Evolutionary conservation across 2,329 filamentous ascomycete species (phyloP), one percentile per base, ranked within the genome.

Genomic region (Trichophyton equinum): DNA sequence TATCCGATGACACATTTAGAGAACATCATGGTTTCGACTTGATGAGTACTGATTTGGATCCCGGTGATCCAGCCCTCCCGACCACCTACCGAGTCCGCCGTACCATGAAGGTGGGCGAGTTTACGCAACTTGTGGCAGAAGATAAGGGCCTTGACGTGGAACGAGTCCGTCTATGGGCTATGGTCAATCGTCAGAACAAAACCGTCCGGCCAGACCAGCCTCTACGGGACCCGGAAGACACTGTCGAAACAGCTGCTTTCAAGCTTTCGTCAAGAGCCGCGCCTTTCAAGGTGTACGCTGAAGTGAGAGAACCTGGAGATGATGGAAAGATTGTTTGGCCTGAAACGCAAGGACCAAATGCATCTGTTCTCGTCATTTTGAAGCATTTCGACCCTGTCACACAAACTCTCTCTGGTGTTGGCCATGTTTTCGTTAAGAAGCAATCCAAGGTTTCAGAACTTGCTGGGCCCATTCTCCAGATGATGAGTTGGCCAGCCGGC

Each of bases 101-200:
- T 63, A 79, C 85, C n/a, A 87, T 86, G 66, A 88, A 85, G 0
- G 81, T 97, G 65, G 78, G 84, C 55, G 87, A 96, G 6, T 85
- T 97, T 64, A 82, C 86, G 4, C 77, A 79, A 27, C 80, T 81
- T 22, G 81, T 97, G 62, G 91, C 88, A 0, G 75, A 83, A 44
- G 87, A 95, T 61, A 79, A 87, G 57, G 80, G 78, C 0, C 74
- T 87, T 57, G 85, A 91, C 51, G 79, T 86, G 0, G 84, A 84
- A 61, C 82, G 83, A 63, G 76, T 97, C 25, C 84, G 94, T 22
- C 82, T 96, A 18, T 99, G 94, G 95, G 84, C 90, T 60, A 96
- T 99, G 91, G 94, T 99, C 1, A 97, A 96, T 71, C 87, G 94
- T 9, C 94, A 99, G 73, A 99, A 99, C 72, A 96, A 96, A 74